Base-by-base conservation (phyloP, 225 moss, liverwort and hornwort genomes). In the Sphagnum contortum region DNA sequence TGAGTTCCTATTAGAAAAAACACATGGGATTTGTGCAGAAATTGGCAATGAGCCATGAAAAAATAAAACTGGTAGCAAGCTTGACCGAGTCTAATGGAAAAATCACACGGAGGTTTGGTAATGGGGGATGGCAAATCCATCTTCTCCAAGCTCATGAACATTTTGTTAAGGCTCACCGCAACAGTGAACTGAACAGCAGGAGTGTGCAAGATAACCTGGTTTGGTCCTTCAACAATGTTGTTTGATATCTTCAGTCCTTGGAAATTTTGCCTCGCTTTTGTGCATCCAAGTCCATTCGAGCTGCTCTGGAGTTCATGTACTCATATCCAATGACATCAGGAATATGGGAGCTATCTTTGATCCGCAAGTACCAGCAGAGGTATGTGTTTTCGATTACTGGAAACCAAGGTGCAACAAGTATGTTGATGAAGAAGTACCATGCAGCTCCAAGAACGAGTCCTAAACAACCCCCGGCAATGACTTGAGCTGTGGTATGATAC, bases 301-400 rank as follows among this genome's bases (percentile, higher is more conserved):
- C 84, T 69, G 80, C 78, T 69, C 85, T 80, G 54, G 89, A 91
- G 45, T 98, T 98, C 44, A 62, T 62, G 63, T 89, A 98, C 72
- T 98, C 98, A 11, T 89, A 98, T 5, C 75, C 83, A 47, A 98
- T 85, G n/a, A 98, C 89, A 52, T 93, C 89, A 2, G 87, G 98
- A 47, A 98, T 84, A 56, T 98, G 98, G 47, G 89, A 77, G 69
- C 96, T 98, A 59, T 98, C 96, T 72, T 92, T 98, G 60, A 98
- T 82, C 11, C 87, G 87, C 12, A 98, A 67, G 44, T 89, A 98
- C 58, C 72, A 81, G 69, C 90, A 91, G 44, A 98, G 2, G 8
- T 64, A n/a, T 10, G 70, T 75, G 6, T 81, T 87, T 71, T 98
- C 92, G 60, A 98, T 51, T 58, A 65, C 68, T 2, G 92, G 92